Evolutionary conservation across 2,329 filamentous ascomycete species (phyloP), one percentile per base, ranked within the genome.

Genomic region (Graphilbum sp.): DNA sequence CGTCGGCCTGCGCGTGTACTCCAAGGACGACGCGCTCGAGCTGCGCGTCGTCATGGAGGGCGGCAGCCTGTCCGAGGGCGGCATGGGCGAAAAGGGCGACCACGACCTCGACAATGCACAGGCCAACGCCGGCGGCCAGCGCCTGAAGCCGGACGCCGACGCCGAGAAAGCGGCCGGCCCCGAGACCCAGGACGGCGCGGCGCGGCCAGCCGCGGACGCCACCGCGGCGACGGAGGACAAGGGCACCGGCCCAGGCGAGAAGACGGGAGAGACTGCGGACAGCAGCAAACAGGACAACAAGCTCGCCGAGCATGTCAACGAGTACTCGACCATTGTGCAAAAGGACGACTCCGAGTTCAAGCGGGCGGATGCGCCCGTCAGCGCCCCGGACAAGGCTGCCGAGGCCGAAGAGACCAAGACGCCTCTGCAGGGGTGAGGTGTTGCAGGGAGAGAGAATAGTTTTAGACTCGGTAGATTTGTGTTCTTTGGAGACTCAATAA

Each of bases 1-100:
- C 16, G 64, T 78, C 0, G 72, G 74, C 0, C 56, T 78, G 37
- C 64, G 71, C 5, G 66, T 78, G 6, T 78, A 76, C 51, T 64
- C 67, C 50, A 69, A 68, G 47, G 59, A 76, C 49, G 61, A 64
- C 33, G 54, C 59, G 24, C 55, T 74, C 3, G 62, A 70, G 51
- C 52, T 73, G n/a, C 59, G 61, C 29, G 63, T 70, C 12, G 66
- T 73, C 17, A 63, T 72, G 54, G 68, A 72, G 48, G 67, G 67
- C 30, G 67, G 66, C 19, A 59, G 64, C 46, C 57, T 72, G 4
- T 54, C 62, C 21, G 67, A 72, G 49, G 63, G 60, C 30, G 68
- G 69, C 40, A 72, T 72, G 66, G 69, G 68, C 32, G 62, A 64
- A 46, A 69, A 70, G 52, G 68, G 69, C 10, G 61, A 63, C 7